Evolutionary conservation across 2,329 filamentous ascomycete genomes (phyloP), one percentile per base, ranked within the genome.

Genomic region (Pestalotiopsis sp.): DNA sequence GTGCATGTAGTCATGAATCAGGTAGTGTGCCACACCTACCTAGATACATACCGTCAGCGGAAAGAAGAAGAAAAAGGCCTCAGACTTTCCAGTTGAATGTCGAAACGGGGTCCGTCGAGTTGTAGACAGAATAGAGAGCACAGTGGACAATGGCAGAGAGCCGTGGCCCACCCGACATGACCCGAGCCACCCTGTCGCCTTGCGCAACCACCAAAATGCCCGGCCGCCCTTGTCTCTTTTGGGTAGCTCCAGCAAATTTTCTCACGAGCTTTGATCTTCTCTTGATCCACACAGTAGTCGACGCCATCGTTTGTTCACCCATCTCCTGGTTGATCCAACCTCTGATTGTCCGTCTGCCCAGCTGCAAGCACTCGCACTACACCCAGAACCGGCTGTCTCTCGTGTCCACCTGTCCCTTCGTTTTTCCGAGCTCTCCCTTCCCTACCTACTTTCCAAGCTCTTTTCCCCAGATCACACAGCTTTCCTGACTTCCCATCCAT

Each of bases 151-250:
- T 36, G 31, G 31, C 31, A 36, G 31, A 52, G 17, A 52, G 45
- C 7, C 17, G 45, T n/a, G 52, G 56, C 49, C 31, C 39, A 67
- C 66, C 66, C 66, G 66, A 63, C 14, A 67, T 67, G 45, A 23
- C 59, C 66, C 66, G 66, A 67, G 13, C 12, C 39, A 45, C 52
- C 65, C 65, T 67, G 65, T 67, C 65, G 56, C 56, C 52, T 67
- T 38, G 65, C 56, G 65, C 65, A 67, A 59, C 68, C 59, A 68
- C 67, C 45, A 69, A 68, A 69, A 74, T 71, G 70, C 68, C 70
- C 64, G 68, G 68, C 74, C 77, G 77, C 74, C 45, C 76, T 79
- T 79, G 76, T 77, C 77, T 77, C 65, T 38, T 75, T 79, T 71
- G 71, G 76, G 77, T 74, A 78, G 72, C 71, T 72, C 72, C 71